phyloP scores from a whole-genome alignment of 805 yeast genomes.

The Saccharomycopsis olivae region DNA sequence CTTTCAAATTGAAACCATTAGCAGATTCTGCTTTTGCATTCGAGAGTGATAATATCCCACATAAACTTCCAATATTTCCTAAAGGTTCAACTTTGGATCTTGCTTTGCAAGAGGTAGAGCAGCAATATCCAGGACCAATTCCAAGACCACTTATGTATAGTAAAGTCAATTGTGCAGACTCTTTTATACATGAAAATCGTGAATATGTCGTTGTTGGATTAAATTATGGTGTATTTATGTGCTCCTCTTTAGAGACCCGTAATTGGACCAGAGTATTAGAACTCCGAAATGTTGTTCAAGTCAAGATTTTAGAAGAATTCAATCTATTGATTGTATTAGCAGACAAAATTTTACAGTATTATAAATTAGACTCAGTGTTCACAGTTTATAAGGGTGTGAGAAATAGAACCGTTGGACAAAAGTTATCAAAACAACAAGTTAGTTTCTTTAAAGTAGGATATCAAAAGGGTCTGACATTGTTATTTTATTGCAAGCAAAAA shows the following conservation, averaged over 20 bases:
- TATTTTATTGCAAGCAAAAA: conserved; percentile 47
- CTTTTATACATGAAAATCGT: conserved; percentile 33
- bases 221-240: conserved; percentile 50
- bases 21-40: conserved; percentile 56
- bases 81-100: conserved; percentile 41
- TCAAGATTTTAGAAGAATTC: conserved; percentile 49
- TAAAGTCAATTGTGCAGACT: conserved; percentile 22
- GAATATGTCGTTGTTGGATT: conserved; percentile 49
- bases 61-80: conserved; percentile 42
- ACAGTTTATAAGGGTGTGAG: conserved; percentile 41
- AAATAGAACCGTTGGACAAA: conserved; percentile 33
- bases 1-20: conserved; percentile 42
- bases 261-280: conserved; percentile 52
- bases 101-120: conserved; percentile 28
- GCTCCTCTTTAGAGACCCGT: conserved; percentile 21
- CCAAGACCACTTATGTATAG: conserved; percentile 23
- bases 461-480: conserved; percentile 50
- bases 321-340: conserved; percentile 49
- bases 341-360: conserved; percentile 48
- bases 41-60: conserved; percentile 40
- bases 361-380: conserved; percentile 51
- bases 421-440: conserved; percentile 42
- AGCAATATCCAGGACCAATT: conserved; percentile 18
- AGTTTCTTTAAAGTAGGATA: conserved; percentile 58
- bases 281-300: conserved; percentile 40